A percentile compares a stretch with the other conserved stretches of the same genome.
These are phyloP conservation scores for Candida nonsorbophila DNA, from an alignment of 805 yeast species.

Conservation along the genomic window DNA sequence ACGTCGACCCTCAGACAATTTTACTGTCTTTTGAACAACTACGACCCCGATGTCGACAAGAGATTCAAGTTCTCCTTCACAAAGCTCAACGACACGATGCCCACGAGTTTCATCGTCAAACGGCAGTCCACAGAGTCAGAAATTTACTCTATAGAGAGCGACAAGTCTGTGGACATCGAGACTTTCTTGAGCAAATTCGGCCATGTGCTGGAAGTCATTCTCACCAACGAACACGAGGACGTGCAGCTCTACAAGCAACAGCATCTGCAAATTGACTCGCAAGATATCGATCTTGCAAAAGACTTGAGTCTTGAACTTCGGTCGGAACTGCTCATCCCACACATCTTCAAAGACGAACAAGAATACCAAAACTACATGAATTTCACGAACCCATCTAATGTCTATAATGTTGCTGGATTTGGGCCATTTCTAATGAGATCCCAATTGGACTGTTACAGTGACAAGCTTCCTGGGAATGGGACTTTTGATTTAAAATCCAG, in stretches of 20 bases:
- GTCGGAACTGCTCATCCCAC: constrained; percentile 9
- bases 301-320: too few species aligned
- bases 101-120: constrained; percentile 46
- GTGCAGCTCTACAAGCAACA: constrained; percentile 35
- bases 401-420: constrained; percentile 67
- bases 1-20: constrained; percentile 70
- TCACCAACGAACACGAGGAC: constrained; percentile 55
- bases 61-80: constrained; percentile 35
- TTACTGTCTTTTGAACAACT: constrained; percentile 60
- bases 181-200: constrained; percentile 71
- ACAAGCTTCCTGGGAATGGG: constrained; percentile 80
- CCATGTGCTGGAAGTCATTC: constrained; percentile 67
- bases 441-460: constrained; percentile 80
- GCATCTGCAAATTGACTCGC: too few species aligned
- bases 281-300: too few species aligned
- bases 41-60: constrained; percentile 11
- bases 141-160: constrained; percentile 64
- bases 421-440: constrained; percentile 79
- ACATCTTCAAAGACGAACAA: constrained; percentile 5
- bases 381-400: constrained; percentile 14
- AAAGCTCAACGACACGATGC: constrained; percentile 40
- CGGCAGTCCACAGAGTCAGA: constrained; percentile 18
- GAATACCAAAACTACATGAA: constrained; percentile 16
- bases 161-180: constrained; percentile 61
- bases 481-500: constrained; percentile 89